Evolutionary conservation across 306 rosid genomes (phyloP), one percentile per base, ranked within the genome.

Genomic region (Quercus mongolica): DNA sequence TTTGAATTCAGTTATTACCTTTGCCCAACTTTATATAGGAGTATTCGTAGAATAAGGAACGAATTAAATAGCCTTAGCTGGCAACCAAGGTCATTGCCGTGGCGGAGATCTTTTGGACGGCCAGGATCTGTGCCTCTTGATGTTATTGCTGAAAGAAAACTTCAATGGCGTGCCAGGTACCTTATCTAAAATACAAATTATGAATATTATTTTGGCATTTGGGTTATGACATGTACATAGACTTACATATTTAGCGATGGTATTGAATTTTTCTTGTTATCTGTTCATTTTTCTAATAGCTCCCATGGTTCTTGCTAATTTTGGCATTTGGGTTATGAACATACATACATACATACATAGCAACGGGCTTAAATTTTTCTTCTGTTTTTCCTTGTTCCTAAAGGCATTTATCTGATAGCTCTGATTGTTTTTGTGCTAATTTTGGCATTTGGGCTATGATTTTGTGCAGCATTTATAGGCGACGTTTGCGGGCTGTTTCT

Each of bases 91-190:
- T 77, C 87, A 18, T 28, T 88, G 79, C 89, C 89, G 4, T 82
- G 91, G 92, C 84, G 87, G 78, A 81, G 92, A 52, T 90, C 91
- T 67, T 90, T 90, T 76, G 91, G 92, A 51, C 88, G 78, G 78
- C 74, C 83, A 57, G 89, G 78, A 64, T 23, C 77, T 56, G 87
- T 81, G 46, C 77, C 78, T 51, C 56, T 78, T 12, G 77, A 85
- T 57, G 76, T 83, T 62, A 74, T 88, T 69, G 81, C 82, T 33
- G 76, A 74, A 65, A 76, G 92, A 80, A 87, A 83, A 80, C 85
- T 87, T 76, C 86, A 85, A 62, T 90, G 92, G 94, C 88, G 94
- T 44, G 76, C 85, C 14, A 88, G 92, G 92, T 90, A 65, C 35
- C 19, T 52, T 26, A 46, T 3, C 9, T 6, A 35, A 35, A 35